Base-by-base conservation (phyloP, 257 asterid genomes). In the Nicotiana tabacum region DNA sequence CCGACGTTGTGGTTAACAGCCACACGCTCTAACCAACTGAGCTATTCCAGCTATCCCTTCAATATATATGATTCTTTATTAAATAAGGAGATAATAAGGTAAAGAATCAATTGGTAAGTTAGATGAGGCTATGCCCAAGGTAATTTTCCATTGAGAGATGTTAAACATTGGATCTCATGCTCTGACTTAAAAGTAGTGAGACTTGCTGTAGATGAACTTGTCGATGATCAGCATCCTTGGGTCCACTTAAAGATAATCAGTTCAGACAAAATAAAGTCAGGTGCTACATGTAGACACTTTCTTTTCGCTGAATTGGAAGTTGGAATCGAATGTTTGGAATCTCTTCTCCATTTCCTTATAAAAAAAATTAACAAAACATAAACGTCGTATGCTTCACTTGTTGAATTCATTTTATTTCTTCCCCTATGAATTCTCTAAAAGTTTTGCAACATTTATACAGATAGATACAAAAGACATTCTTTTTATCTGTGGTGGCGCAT, bases 1-100 rank as follows among this genome's bases (percentile, higher is more conserved):
- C 96, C 96, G 97, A 94, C 98, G 97, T 96, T 94, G 98, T 94
- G 98, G 99, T 94, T 94, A 94, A 93, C 97, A 96, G 99, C 99
- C 99, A 96, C 98, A 94, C 98, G 96, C 98, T 94, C 98, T 96
- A 96, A 86, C 98, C 99, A 94, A 89, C 99, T 96, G 99, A 94
- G 98, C 98, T 91, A 96, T 94, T 94, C 98, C 98, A 96, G 98
- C 98, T 86, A 43, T 43, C 51, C 51, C 11, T 43, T 43, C 11
- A 43, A 8, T 43, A 43, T 43, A 8, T 43, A 43, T 76, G 64
- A 51, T 55, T 51, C n/a, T 76, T 76, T 7, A 17, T 51, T 27
- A 2, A 13, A 15, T 27, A 51, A 74, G 62, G 43, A 74, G 61
- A 30, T 74, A 27, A 27, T 74, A 74, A 30, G 43, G 64, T 29